Evolutionary conservation across 192 early-diverging fungal species (phyloP).

Genomic region (Phlyctochytrium arcticum): DNA sequence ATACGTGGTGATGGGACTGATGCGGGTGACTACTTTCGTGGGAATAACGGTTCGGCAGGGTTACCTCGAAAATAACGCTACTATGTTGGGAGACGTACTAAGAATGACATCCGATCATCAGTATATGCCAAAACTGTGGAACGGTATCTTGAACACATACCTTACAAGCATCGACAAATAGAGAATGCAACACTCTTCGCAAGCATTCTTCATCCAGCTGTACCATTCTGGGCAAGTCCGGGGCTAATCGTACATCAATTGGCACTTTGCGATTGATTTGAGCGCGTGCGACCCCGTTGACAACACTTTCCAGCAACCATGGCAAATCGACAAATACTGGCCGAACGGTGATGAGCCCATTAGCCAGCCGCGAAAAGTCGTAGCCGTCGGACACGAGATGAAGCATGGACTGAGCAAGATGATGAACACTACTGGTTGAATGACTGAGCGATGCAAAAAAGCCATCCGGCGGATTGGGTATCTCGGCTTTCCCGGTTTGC

Average conservation of each 20-base stretch:
- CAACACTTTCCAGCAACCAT: slow-evolving; percentile 4
- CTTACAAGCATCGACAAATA: slow-evolving; percentile 7
- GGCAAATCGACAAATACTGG: neutral
- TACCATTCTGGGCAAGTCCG: neutral
- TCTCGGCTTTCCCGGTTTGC: neutral
- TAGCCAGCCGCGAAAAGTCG: slow-evolving; percentile 3
- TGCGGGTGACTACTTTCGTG: neutral
- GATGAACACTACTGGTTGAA: neutral
- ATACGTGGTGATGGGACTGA: neutral
- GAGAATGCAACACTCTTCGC: neutral
- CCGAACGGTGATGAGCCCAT: neutral
- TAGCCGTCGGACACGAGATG: neutral
- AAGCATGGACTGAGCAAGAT: neutral
- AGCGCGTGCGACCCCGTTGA: neutral
- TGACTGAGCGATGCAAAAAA: neutral
- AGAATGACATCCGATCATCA: neutral
- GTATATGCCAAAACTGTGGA: neutral
- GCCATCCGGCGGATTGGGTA: no score
- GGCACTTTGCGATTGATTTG: neutral
- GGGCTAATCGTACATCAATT: neutral
- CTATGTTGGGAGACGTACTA: slow-evolving; percentile 1
- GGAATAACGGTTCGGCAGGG: neutral
- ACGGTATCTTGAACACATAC: neutral
- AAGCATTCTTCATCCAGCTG: neutral
- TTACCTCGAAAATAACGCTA: neutral